Conservation (phyloP, 2,329 filamentous ascomycete species). For the Exophiala lecanii-corni region DNA sequence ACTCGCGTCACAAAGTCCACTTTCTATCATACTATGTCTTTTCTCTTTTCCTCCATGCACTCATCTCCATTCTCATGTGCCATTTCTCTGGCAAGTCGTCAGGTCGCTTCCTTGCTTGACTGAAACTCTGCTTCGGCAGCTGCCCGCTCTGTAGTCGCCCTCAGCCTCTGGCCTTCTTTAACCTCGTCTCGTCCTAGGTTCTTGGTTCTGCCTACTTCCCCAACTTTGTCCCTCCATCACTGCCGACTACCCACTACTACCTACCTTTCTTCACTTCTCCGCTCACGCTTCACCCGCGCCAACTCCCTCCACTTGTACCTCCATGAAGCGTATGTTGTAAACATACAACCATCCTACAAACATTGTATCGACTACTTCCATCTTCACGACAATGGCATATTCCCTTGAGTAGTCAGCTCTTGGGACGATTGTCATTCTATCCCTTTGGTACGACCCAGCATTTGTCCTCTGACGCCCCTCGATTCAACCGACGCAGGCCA, state of each 20-base stretch:
- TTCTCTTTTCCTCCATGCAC: neutral
- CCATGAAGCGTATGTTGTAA: neutral
- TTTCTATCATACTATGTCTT: no score
- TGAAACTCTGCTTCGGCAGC: neutral
- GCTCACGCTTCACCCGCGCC: neutral
- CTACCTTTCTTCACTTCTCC: neutral
- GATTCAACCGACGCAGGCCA: constrained; percentile 12
- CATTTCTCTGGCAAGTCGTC: neutral
- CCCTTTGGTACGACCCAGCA: constrained; percentile 14
- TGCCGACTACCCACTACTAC: neutral
- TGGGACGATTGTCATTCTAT: constrained; percentile 1
- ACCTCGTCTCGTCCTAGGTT: neutral
- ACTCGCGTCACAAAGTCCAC: no score
- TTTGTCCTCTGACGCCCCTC: constrained; percentile 11
- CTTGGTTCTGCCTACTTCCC: no score
- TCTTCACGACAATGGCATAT: neutral
- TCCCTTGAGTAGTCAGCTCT: neutral
- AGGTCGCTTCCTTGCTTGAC: neutral
- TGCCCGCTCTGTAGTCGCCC: neutral
- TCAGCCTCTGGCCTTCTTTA: neutral
- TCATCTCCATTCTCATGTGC: neutral
- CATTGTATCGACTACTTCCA: neutral
- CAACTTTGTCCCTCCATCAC: neutral
- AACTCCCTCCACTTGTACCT: neutral
- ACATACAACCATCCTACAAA: neutral